Base-by-base conservation (phyloP, 2,329 filamentous ascomycete species). In the Epichloe uncinata region DNA sequence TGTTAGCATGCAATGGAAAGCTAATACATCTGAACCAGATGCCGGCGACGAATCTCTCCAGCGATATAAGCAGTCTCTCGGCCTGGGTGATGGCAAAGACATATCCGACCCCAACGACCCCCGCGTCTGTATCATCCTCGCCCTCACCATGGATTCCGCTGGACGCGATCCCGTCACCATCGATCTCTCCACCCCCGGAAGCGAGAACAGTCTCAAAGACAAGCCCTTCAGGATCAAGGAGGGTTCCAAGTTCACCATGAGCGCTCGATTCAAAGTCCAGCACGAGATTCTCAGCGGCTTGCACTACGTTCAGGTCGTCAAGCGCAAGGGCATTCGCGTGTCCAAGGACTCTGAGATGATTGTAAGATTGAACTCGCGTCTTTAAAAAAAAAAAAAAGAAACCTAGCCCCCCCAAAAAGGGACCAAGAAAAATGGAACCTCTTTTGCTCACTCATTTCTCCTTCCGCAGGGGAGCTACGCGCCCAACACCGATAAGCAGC, bases 331-430 rank as follows among this genome's bases (percentile, higher is more conserved):
- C 49, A 77, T 97, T 65, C 81, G 80, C 52, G 81, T 91, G 54
- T 87, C 85, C 73, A 98, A 96, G 79, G 85, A 93, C 63, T 86
- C 94, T 60, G 91, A 97, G 74, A 98, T 98, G 93, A 85, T 98
- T 78, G 89, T 93, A 37, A 49, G 50, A 38, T 26, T 6, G n/a
- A 13, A 5, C 13, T 18, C 18, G 22, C 9, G 26, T n/a, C 5
- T 15, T 12, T 7, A 3, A 37, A 6, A 26, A 33, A 22, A 30
- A 3, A 37, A 6, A 26, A 33, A 22, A 30, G 13, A 40, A 40
- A 16, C 2, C 15, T 5, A 41, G 16, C 2, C n/a, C 13, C 26
- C 20, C 20, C 20, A 11, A 20, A 18, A 20, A 20, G 8, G 1
- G 12, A 35, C 30, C 4, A 26, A 11, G 30, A 35, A 18, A 34